phyloP scores from a whole-genome alignment of 352 stramenopile species.

The Globisporangium nodosum region DNA sequence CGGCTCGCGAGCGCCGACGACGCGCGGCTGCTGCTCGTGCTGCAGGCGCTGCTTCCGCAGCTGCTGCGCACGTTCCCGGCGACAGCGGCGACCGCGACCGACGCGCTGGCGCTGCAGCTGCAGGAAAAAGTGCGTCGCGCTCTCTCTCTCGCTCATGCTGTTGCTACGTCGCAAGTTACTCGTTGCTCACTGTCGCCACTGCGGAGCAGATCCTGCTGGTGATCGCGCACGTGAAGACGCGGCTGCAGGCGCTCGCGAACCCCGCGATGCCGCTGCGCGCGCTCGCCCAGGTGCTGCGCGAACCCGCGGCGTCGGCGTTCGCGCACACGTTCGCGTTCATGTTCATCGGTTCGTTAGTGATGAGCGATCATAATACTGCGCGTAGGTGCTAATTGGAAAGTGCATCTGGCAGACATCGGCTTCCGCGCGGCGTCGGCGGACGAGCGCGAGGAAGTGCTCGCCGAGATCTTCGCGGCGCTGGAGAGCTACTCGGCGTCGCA shows the following conservation, averaged over 20 bases:
- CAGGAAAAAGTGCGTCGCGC: conserved; percentile 51
- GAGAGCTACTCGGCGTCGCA: conserved; percentile 26
- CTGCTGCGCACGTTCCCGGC: conserved; percentile 57
- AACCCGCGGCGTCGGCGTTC: conserved; percentile 39
- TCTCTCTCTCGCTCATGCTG: neutral
- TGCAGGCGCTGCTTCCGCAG: conserved; percentile 63
- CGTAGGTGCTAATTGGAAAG: too few relatives aligned
- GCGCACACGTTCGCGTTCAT: conserved; percentile 65
- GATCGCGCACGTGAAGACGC: conserved; percentile 66
- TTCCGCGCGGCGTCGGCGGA: conserved; percentile 43
- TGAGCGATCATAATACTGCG: too few relatives aligned
- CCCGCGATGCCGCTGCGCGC: conserved; percentile 45
- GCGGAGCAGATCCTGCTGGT: conserved; percentile 58
- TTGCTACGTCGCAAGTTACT: too few relatives aligned
- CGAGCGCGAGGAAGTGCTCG: conserved; percentile 35
- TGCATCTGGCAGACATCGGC: conserved; percentile 40
- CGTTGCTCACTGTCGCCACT: neutral
- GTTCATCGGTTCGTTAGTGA: conserved; percentile 49
- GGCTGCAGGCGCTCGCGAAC: conserved; percentile 43
- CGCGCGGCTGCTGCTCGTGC: conserved; percentile 51
- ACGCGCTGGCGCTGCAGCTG: conserved; percentile 34
- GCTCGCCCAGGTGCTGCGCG: conserved; percentile 37
- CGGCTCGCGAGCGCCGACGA: conserved; percentile 65
- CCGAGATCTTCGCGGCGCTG: conserved; percentile 24
- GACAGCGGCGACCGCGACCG: conserved; percentile 18